Evolutionary conservation across 1,284 basidiomycete species (phyloP), one percentile per base, ranked within the genome.

Genomic region (Xerocomus minutiporus): DNA sequence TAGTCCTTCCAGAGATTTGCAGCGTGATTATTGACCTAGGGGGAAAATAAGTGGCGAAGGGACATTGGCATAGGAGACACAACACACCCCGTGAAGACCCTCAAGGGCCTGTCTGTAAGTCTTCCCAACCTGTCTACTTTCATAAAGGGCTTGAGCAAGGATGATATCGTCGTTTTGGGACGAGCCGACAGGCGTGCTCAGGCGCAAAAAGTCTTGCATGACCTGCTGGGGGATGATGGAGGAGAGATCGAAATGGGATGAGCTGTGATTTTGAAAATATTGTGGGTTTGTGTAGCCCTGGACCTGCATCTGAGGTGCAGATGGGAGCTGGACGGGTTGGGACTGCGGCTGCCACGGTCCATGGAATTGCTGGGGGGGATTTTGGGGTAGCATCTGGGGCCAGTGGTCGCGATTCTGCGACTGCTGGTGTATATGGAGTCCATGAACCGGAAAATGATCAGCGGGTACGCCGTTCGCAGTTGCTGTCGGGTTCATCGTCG

Each of bases 1-100:
- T 86, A 85, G 59, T 87, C 85, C 60, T 85, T 87, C 84, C 84
- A 87, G 25, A 83, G 57, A 54, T 69, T 71, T 17, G 73, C 69
- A 15, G 71, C 64, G 44, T 78, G 75, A n/a, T 74, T 73, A 43
- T 77, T 75, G 41, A 74, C 66, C 75, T 77, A 43, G 50, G 74
- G 71, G 15, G 32, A 29, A 39, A 13, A 28, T 59, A 2, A 56
- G 51, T 4, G 49, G 32, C 43, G 40, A 46, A 15, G 17, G 40
- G 39, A 52, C 40, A 23, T 1, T 8, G 20, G 45, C 39, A 26
- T 35, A 43, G 31, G 39, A 42, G 50, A 54, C 11, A 29, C 43
- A 49, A 51, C 73, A 47, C 49, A 76, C 76, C 11, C 72, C 74
- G 48, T 78, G 73, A 23, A 78, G 61, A 35, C 60, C 62, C 28